Evolutionary conservation across 768 basidiomycete genomes (phyloP), one percentile per base, ranked within the genome.

Genomic region (Tylopilus plumbeoviolaceoides): DNA sequence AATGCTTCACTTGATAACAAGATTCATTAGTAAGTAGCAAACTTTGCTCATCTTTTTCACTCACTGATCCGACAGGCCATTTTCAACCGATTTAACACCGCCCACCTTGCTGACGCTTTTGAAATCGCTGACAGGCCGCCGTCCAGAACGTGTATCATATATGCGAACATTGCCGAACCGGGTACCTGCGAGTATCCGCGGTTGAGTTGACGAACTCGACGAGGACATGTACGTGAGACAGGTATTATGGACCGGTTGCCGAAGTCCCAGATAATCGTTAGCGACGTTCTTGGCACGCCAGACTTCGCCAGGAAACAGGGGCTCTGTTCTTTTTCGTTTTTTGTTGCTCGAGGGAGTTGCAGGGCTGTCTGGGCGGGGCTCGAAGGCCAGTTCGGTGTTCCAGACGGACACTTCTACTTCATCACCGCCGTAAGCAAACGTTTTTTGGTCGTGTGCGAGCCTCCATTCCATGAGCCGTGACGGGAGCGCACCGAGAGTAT

Each of bases 241-340:
- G 0, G 85, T 85, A 51, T 89, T 86, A 33, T 86, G 81, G 42
- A 93, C 79, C 0, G 89, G 89, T 59, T 87, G 87, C 14, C 91
- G 85, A 15, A 94, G 77, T 44, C 79, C 80, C 5, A 94, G 75
- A 43, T 72, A 65, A 60, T 94, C 91, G 59, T 91, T 87, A n/a
- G 83, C 77, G 5, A 89, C 87, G 65, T 94, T 93, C 68, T 85
- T 87, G 10, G 90, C 90, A 51, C 91, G 75, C 91, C 91, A 94
- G 5, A 85, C 61, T 72, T 94, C 91, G 0, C 81, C 87, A 0
- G 84, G 78, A 45, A 91, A 79, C 3, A 90, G 61, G 2, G 74
- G 68, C 5, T 82, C 78, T 5, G 69, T 71, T 66, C 85, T 85
- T 59, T 87, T 72, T 62, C 88, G 85, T 61, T 80, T 83, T 17